Conservation (phyloP, 768 basidiomycete species). For the Termitomyces sp. region DNA sequence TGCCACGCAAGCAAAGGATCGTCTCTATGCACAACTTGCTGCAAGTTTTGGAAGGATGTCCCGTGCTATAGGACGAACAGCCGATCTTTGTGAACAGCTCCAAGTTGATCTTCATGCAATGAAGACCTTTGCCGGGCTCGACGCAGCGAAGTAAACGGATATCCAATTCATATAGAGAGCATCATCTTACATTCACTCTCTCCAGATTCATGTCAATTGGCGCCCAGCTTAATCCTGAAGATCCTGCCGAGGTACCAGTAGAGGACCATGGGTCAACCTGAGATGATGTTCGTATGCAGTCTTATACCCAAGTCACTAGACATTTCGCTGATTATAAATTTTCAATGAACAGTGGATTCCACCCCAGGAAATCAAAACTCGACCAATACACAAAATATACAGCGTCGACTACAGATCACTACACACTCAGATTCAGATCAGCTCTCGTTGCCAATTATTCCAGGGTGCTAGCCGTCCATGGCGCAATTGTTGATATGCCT, state of each 20-base stretch:
- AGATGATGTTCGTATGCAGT: no score
- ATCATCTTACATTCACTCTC: neutral
- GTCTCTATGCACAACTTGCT: constrained; percentile 75
- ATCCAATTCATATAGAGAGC: neutral
- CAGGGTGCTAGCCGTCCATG: neutral
- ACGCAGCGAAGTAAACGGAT: constrained; percentile 70
- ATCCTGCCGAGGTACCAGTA: constrained; percentile 15
- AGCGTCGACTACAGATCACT: neutral
- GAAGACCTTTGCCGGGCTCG: constrained; percentile 70
- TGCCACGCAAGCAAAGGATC: constrained; percentile 73
- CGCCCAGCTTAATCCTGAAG: constrained; percentile 29
- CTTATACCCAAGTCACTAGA: neutral
- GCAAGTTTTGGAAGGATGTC: constrained; percentile 63
- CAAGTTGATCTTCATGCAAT: constrained; percentile 74
- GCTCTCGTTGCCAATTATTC: neutral
- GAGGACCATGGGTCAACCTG: neutral
- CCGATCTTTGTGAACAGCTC: constrained; percentile 71
- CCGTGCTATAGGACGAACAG: constrained; percentile 62
- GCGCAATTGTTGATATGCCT: constrained; percentile 14
- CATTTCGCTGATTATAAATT: neutral
- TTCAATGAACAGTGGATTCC: neutral
- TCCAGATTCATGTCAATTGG: constrained; percentile 38
- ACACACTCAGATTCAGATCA: constrained; percentile 14
- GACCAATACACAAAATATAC: neutral
- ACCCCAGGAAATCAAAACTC: constrained; percentile 6